Evolutionary conservation across 2,329 filamentous ascomycete species (phyloP).

Genomic region (Colletotrichum horii): DNA sequence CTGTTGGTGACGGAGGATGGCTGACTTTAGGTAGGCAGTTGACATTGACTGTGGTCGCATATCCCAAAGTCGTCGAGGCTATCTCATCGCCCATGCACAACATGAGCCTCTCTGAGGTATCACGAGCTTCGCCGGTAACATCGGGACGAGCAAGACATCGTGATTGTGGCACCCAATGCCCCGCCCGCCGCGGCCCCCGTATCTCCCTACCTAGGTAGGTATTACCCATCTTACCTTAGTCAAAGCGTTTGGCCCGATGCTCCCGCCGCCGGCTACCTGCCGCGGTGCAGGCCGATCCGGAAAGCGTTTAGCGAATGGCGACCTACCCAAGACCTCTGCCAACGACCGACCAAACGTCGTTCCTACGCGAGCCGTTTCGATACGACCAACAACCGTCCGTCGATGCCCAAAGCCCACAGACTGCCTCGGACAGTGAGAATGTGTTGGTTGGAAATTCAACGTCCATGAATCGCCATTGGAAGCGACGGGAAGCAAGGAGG

Average conservation of each 20-base stretch:
- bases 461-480: not conserved
- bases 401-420: not conserved
- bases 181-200: not conserved
- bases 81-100: not conserved
- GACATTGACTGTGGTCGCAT: not conserved
- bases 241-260: not conserved
- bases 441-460: not conserved
- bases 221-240: not conserved
- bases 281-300: not conserved
- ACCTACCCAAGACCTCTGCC: not conserved
- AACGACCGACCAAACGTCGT: not conserved
- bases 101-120: not conserved
- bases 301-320: not conserved
- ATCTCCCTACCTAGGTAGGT: not conserved
- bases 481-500: too few relatives aligned
- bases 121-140: not conserved
- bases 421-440: not conserved
- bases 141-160: not conserved
- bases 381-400: not conserved
- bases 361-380: not conserved
- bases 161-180: not conserved
- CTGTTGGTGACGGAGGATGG: not conserved
- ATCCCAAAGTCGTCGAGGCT: not conserved
- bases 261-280: not conserved
- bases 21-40: not conserved